Evolutionary conservation across 148 eudicot genomes (phyloP).

Genomic region (Heliosperma pusillum): DNA sequence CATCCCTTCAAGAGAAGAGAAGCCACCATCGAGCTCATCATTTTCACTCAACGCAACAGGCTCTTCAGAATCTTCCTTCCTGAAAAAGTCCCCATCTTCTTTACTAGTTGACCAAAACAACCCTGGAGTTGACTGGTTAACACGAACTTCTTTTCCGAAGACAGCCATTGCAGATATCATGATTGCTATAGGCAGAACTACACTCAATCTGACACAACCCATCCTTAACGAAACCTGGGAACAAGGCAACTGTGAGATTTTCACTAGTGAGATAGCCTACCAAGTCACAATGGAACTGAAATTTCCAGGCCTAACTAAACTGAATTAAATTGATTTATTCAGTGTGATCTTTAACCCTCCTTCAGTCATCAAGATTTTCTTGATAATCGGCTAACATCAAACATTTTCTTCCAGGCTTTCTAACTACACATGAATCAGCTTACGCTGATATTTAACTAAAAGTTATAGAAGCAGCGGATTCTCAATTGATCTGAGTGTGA

Average conservation of each 20-base stretch:
- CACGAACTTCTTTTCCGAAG: conserved; percentile 36
- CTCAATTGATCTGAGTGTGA: not conserved
- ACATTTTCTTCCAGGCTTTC: not conserved
- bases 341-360: not conserved
- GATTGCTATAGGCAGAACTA: conserved; percentile 24
- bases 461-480: too few relatives aligned
- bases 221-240: conserved; percentile 21
- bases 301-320: not conserved
- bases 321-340: not conserved
- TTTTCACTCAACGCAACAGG: conserved; percentile 35
- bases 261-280: too few relatives aligned
- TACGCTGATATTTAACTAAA: too few relatives aligned
- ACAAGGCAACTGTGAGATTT: not conserved
- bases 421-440: not conserved
- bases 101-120: conserved; percentile 54
- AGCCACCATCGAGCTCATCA: conserved; percentile 74
- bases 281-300: not conserved
- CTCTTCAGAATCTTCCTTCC: conserved; percentile 47
- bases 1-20: conserved; percentile 90
- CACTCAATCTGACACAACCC: conserved; percentile 28
- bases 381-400: not conserved
- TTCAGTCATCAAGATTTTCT: not conserved
- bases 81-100: conserved; percentile 45
- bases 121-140: conserved; percentile 51
- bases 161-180: conserved; percentile 20